Evolutionary conservation across 768 basidiomycete genomes (phyloP).

Genomic region (Podaxis rugospora): DNA sequence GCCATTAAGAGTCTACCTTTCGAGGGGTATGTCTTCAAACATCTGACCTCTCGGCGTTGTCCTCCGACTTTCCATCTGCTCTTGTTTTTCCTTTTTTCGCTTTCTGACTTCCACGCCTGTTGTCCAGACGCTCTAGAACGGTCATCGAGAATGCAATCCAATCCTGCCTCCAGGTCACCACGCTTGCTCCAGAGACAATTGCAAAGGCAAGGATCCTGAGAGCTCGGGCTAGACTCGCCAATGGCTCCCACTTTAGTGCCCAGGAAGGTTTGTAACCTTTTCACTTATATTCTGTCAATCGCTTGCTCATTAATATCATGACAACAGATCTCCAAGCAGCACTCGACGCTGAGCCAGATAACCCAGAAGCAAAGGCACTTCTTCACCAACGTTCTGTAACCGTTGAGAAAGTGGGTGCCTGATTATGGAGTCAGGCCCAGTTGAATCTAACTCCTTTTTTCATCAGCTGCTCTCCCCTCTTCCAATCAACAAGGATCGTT

Average conservation of each 20-base stretch:
- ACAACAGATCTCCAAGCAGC: constrained; percentile 62
- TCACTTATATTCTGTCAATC: constrained; percentile 1
- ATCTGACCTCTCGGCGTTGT: not conserved
- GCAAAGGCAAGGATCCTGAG: constrained; percentile 62
- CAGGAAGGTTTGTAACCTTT: constrained; percentile 49
- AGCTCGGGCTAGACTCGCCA: constrained; percentile 60
- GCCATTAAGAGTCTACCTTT: constrained; percentile 79
- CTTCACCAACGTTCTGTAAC: constrained; percentile 51
- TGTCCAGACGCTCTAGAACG: constrained; percentile 47
- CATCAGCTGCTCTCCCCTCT: constrained; percentile 35
- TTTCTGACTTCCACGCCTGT: constrained; percentile 8
- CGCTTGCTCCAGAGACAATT: constrained; percentile 44
- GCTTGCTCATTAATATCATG: constrained; percentile 7
- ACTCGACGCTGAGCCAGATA: constrained; percentile 58
- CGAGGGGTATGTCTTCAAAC: constrained; percentile 47
- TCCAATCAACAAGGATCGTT: constrained; percentile 38
- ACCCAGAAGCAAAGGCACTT: constrained; percentile 62
- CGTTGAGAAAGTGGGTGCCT: constrained; percentile 50
- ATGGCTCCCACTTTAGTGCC: constrained; percentile 55
- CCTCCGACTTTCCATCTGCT: constrained; percentile 7
- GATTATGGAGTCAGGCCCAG: not conserved
- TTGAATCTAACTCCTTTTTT: not conserved
- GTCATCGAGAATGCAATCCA: constrained; percentile 74
- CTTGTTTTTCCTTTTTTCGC: constrained; percentile 11
- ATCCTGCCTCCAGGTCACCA: constrained; percentile 58